Evolutionary conservation across 2,329 filamentous ascomycete species (phyloP).

Genomic region (Camillea tinctor): DNA sequence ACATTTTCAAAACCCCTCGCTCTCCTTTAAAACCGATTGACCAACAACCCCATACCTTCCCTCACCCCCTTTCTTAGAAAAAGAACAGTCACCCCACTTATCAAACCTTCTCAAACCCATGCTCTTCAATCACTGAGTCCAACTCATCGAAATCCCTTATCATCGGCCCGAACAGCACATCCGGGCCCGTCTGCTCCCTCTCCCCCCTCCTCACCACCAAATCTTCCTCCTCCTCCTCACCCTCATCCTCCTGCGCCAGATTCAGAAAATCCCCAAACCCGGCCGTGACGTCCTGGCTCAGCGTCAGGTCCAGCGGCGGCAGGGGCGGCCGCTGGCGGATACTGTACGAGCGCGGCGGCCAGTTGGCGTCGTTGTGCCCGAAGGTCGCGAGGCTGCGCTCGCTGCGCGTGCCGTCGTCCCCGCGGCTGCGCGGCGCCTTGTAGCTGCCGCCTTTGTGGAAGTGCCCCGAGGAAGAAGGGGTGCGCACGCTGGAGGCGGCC

Average conservation of each 20-base stretch:
- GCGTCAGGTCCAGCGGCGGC: slow-evolving; percentile 17
- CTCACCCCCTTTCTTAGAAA: background rate
- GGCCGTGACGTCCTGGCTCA: slow-evolving; percentile 13
- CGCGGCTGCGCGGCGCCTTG: slow-evolving; percentile 7
- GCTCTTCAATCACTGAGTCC: slow-evolving; percentile 26
- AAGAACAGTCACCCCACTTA: background rate
- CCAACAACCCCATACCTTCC: no score
- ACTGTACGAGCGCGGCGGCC: slow-evolving; percentile 19
- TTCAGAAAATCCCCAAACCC: slow-evolving; percentile 21
- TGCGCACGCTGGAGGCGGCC: slow-evolving; percentile 13
- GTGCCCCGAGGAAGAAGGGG: slow-evolving; percentile 9
- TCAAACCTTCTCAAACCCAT: slow-evolving; percentile 7
- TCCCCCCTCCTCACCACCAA: no score
- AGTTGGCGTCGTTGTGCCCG: slow-evolving; percentile 14
- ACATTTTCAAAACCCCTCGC: no score
- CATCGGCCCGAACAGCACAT: slow-evolving; percentile 18
- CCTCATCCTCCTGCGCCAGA: no score
- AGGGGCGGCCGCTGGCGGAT: slow-evolving; percentile 20
- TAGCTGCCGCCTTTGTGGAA: slow-evolving; percentile 3
- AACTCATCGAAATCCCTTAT: slow-evolving; percentile 33
- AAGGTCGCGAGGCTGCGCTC: slow-evolving; percentile 25
- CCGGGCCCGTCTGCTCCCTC: slow-evolving; percentile 10
- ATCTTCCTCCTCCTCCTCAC: no score
- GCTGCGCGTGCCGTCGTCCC: slow-evolving; percentile 10
- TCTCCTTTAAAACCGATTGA: no score